Evolutionary conservation across 2,329 filamentous ascomycete genomes (phyloP), one percentile per base, ranked within the genome.

Genomic region (Fusarium sambucinum): DNA sequence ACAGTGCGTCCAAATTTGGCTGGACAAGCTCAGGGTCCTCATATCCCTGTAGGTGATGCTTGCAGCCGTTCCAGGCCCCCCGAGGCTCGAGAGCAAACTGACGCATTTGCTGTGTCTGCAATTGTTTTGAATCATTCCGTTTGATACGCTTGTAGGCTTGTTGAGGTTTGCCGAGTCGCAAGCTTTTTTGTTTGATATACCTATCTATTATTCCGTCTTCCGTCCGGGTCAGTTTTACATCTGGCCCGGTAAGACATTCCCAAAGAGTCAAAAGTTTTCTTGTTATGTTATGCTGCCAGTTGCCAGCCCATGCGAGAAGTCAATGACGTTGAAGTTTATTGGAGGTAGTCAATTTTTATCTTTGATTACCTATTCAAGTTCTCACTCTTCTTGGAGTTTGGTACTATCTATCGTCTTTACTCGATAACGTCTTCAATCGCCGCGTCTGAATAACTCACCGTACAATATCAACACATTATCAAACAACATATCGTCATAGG

Each of bases 21-120:
- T 56, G 59, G 52, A 35, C 40, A 56, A 47, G 53, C 45, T 64
- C 61, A 64, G 59, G 59, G 61, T 64, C 41, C 53, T 53, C 41
- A 17, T 37, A 64, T 47, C 61, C 59, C 46, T 64, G 59, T 64
- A 64, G 33, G 27, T 33, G 14, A 53, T 27, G 59, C 44, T 64
- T 53, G 35, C 55, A 59, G 40, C 40, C 40, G 17, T 35, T 45
- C 21, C 32, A 21, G 27, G 21, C 54, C 33, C 54, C 33, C 45
- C 14, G n/a, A 35, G 17, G 23, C 30, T 38, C 13, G 30, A 29
- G 23, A 21, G 25, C 21, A 55, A 48, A 38, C 33, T 62, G 50
- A 41, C 17, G 45, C 44, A 17, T 51, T 46, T 32, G 17, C 30
- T 63, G 50, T 41, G 35, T 64, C 41, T 46, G 30, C 21, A 42